Evolutionary conservation across 2,329 filamentous ascomycete genomes (phyloP), one percentile per base, ranked within the genome.

Genomic region (Colletotrichum paranaense): DNA sequence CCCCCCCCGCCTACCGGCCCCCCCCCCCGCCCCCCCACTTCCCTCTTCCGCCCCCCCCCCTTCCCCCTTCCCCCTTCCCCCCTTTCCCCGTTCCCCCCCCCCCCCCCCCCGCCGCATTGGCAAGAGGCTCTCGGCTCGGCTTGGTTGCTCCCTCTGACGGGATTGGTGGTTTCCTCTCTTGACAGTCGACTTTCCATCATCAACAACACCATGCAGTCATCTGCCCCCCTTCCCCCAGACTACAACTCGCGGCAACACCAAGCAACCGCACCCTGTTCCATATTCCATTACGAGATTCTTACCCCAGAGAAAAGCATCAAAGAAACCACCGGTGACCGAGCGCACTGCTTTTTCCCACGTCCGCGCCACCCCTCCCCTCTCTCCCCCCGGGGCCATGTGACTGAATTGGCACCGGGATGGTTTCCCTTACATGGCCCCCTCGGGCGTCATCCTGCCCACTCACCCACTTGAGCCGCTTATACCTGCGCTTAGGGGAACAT

Each of bases 331-430:
- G 38, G 38, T 42, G 38, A 42, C 38, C 28, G 28, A 63, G 26
- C 22, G 69, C 53, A 60, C 73, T 76, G 77, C 74, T 77, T 77
- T 77, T 32, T 77, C 65, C 77, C 71, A 77, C 76, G 77, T 76
- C 76, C 70, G 67, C 67, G 64, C 60, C 62, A 69, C 64, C 62
- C 62, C 64, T 65, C 42, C 35, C 56, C 53, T 46, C 38, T 42
- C 38, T 42, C 42, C 35, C 26, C 53, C 60, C 52, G 46, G 58
- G 65, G 56, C 67, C 63, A 78, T 78, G 76, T 78, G 76, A 78
- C 76, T 57, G 30, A 42, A 65, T 32, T 65, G 30, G 56, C 69
- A 67, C 71, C 75, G 76, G 77, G 78, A 77, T 80, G 79, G 77
- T 75, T 76, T 70, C 67, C 70, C 70, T 70, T 70, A 65, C 70